Evolutionary conservation across 345 rosid genomes (phyloP).

Genomic region (Eucalyptus cloeziana): DNA sequence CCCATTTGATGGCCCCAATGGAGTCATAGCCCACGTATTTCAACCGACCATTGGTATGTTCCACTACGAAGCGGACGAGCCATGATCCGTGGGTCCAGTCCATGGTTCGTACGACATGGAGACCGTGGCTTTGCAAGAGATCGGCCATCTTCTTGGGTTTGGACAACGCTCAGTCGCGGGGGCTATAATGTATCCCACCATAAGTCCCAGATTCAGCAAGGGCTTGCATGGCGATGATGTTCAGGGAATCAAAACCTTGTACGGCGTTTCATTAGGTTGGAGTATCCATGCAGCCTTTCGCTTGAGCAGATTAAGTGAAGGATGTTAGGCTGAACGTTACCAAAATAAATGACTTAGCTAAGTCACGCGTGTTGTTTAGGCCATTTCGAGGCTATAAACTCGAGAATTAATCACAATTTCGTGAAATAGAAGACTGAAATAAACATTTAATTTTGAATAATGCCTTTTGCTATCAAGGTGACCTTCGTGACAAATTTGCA

Average conservation of each 20-base stretch:
- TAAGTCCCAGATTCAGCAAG: neutral
- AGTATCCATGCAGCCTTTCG: neutral
- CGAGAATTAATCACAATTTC: neutral
- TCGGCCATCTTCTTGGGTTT: constrained; percentile 27
- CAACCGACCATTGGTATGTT: constrained; percentile 9
- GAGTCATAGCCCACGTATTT: constrained; percentile 9
- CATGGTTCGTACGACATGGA: neutral
- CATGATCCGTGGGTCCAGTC: neutral
- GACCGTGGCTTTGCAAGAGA: constrained; percentile 25
- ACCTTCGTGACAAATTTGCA: too few species aligned
- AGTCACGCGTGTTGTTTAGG: neutral
- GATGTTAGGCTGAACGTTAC: neutral
- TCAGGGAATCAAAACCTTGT: constrained; percentile 2
- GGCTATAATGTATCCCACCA: constrained; percentile 10
- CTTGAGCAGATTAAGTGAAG: neutral
- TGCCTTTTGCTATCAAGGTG: too few species aligned
- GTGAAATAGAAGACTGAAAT: too few species aligned
- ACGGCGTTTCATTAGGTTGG: neutral
- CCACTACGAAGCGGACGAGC: constrained; percentile 16
- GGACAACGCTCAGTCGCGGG: neutral
- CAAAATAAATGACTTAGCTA: neutral
- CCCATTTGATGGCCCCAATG: constrained; percentile 4
- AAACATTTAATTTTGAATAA: too few species aligned
- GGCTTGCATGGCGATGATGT: too few species aligned
- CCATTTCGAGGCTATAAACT: neutral